Percentiles rank a stretch among this genome's conserved stretches.
phyloP scores from a whole-genome alignment of 495 filamentous ascomycete species.

The Daldinia childiae region DNA sequence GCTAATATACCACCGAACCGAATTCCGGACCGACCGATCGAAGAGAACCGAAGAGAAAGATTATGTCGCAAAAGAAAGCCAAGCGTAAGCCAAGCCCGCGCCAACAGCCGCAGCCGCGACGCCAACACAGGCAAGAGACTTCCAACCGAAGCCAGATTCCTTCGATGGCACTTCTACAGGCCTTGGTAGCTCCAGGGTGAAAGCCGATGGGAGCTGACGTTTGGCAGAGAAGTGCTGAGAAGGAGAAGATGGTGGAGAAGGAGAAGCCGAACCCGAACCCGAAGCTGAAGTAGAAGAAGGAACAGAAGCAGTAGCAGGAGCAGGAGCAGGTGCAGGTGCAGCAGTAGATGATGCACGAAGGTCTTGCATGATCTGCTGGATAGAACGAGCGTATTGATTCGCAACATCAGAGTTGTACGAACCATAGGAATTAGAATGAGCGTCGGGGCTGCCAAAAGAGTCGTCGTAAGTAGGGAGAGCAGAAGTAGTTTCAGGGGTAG shows the following conservation, averaged over 20 bases:
- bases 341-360: not conserved
- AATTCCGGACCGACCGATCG: not conserved
- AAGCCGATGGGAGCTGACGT: conserved; percentile 29
- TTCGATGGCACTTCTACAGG: not conserved
- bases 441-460: not conserved
- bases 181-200: conserved; percentile 10
- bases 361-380: not conserved
- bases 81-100: conserved; percentile 36
- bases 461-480: not conserved
- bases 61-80: conserved; percentile 25
- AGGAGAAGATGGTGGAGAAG: not conserved
- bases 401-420: not conserved
- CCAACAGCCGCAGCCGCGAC: conserved; percentile 29
- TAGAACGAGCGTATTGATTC: not conserved
- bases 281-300: not conserved
- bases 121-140: conserved; percentile 36
- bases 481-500: not conserved
- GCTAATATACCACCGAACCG: not conserved
- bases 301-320: not conserved
- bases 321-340: not conserved
- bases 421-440: not conserved
- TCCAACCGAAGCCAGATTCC: conserved; percentile 31
- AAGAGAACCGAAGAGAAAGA: conserved; percentile 7
- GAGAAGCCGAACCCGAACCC: not conserved
- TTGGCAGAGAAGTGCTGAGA: conserved; percentile 14